phyloP scores from a whole-genome alignment of 2,329 filamentous ascomycete genomes.

The Apiospora sp. region DNA sequence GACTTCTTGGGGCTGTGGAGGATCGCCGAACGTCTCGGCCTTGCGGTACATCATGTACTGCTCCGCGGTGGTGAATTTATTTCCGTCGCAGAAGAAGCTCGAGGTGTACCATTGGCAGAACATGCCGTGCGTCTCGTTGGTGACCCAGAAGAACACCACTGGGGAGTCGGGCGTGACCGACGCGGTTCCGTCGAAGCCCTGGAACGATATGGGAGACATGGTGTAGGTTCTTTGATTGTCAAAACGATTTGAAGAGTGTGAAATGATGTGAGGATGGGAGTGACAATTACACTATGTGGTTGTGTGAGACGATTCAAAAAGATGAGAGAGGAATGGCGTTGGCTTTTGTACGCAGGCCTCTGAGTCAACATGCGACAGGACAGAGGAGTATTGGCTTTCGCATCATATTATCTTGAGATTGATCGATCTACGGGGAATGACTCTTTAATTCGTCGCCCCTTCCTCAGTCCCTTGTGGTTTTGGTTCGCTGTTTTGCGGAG shows the following conservation, averaged over 20 bases:
- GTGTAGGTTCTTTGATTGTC: not conserved
- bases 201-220: not conserved
- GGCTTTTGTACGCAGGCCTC: not conserved
- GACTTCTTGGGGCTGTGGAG: not conserved
- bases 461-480: not conserved
- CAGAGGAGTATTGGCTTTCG: not conserved
- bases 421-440: no score
- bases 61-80: not conserved
- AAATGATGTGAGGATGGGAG: not conserved
- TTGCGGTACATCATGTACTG: slow-evolving; percentile 22
- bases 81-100: not conserved
- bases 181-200: not conserved
- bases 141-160: not conserved
- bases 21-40: slow-evolving; percentile 8
- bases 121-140: not conserved
- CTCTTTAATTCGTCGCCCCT: not conserved
- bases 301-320: not conserved
- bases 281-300: not conserved
- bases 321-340: not conserved
- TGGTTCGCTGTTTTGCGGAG: not conserved
- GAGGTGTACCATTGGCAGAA: not conserved
- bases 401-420: no score
- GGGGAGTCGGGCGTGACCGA: not conserved
- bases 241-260: not conserved
- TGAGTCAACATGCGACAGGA: not conserved